A percentile compares a stretch with the other conserved stretches of the same genome.
phyloP scores from a whole-genome alignment of 2,329 filamentous ascomycete species.

The Hypocrella siamensis region DNA sequence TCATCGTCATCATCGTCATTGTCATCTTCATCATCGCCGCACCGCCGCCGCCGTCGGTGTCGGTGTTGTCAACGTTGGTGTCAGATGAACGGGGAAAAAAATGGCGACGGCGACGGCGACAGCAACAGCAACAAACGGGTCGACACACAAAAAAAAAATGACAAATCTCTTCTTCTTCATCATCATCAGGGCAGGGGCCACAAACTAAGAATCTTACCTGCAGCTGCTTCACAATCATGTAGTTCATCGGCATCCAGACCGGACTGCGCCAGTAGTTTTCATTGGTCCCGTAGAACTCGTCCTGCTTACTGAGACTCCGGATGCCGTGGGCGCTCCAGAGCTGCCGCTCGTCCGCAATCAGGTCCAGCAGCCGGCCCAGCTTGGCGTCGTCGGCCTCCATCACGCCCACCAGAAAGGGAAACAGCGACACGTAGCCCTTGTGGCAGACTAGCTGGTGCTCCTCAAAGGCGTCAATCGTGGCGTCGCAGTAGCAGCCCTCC shows the following conservation, averaged over 20 bases:
- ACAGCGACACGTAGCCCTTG: conserved; percentile 88
- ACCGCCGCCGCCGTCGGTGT: too few relatives aligned
- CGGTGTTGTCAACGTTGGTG: too few relatives aligned
- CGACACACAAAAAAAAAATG: conserved; percentile 1
- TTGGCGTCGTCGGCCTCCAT: conserved; percentile 58
- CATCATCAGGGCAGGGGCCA: too few relatives aligned
- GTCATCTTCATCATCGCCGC: too few relatives aligned
- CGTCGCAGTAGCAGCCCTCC: conserved; percentile 78
- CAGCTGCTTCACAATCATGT: conserved; percentile 65
- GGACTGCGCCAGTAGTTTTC: conserved; percentile 98
- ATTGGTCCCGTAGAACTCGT: conserved; percentile 69
- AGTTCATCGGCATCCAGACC: conserved; percentile 95
- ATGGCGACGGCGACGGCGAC: neutral
- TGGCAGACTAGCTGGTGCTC: conserved; percentile 84
- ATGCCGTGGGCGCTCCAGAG: conserved; percentile 88
- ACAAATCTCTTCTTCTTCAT: too few relatives aligned
- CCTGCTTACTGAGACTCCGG: conserved; percentile 70
- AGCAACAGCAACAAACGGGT: neutral
- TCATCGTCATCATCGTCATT: too few relatives aligned
- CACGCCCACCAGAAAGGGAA: conserved; percentile 80
- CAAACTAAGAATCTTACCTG: conserved; percentile 58
- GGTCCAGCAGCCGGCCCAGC: conserved; percentile 57
- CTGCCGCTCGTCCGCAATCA: conserved; percentile 67
- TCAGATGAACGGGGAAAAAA: too few relatives aligned
- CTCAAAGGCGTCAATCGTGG: conserved; percentile 88